Base-by-base conservation (phyloP, 169 alveolate species). In the Eimeria acervulina region DNA sequence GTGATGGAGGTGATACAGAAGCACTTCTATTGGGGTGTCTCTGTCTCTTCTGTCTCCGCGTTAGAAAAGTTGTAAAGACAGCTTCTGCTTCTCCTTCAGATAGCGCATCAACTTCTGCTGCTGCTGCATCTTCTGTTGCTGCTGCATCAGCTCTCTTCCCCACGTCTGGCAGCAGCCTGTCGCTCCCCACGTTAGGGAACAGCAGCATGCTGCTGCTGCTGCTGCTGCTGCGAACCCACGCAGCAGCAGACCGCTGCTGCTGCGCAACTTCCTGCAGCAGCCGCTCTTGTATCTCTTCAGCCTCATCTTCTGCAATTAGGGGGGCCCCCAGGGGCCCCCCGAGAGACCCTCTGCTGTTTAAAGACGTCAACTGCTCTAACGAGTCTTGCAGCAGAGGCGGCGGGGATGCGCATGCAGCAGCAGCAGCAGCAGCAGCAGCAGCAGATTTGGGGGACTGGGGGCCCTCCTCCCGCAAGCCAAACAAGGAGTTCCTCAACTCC, bases 241-340 rank as follows among this genome's bases (percentile, higher is more conserved):
- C 59, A 51, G 59, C 89, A 13, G 89, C 89, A 33, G 84, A 74
- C 63, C 44, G 68, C 89, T 78, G 89, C 68, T 78, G 89, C 89
- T 78, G 40, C 33, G 89, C 89, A 17, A 78, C 89, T 26, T 78
- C 38, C 23, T 40, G 89, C 61, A 78, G 33, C 8, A 78, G 89
- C 59, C 89, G 55, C 42, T 78, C 63, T 59, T 78, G 66, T 15
- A 78, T 78, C 63, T 40, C 66, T 40, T 78, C 89, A 12, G 63
- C 89, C 44, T 78, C 89, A 26, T 78, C 89, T 51, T 51, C 59
- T 0, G 21, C 59, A 51, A 51, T 51, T 51, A 51, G 59, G 2
- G 59, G 59, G 59, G 36, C 47, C 89, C 89, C 89, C 40, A 44
- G 33, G 61, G 89, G 68, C 12, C 89, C 89, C 61, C 89, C 89